Percentiles rank a stretch among this genome's conserved stretches.
These are phyloP conservation scores for Dactylellina sp. DNA, from an alignment of 2,329 filamentous ascomycete genomes.

Conservation along the genomic window DNA sequence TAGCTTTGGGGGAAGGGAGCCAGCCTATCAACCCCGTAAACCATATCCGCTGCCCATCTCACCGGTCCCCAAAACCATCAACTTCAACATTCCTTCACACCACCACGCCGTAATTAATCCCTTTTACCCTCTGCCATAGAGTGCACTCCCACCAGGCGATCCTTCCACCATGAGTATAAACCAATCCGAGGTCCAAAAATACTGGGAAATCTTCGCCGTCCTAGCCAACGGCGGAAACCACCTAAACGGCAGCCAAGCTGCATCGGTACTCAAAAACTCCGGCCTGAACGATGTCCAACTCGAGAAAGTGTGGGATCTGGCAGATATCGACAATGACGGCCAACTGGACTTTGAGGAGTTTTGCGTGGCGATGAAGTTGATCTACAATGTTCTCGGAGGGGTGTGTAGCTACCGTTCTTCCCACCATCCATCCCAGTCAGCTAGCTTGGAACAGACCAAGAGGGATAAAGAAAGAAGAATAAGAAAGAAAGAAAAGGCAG, in stretches of 20 bases:
- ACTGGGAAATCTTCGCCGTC: slow-evolving; percentile 82
- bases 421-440: slow-evolving; percentile 1
- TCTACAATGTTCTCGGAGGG: slow-evolving; percentile 96
- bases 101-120: neutral
- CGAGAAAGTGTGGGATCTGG: slow-evolving; percentile 96
- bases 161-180: slow-evolving; percentile 48
- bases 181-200: slow-evolving; percentile 74
- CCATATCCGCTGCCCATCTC: neutral
- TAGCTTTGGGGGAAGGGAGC: too few species aligned
- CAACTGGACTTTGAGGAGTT: slow-evolving; percentile 99
- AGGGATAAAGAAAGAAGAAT: too few species aligned
- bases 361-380: slow-evolving; percentile 97
- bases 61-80: neutral
- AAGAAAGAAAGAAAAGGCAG: slow-evolving; percentile 12
- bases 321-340: slow-evolving; percentile 96
- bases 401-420: slow-evolving; percentile 68
- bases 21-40: neutral
- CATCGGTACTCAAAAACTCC: slow-evolving; percentile 78
- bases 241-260: slow-evolving; percentile 77
- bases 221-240: slow-evolving; percentile 74
- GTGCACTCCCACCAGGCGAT: neutral
- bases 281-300: slow-evolving; percentile 82
- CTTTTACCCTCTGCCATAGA: neutral
- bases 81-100: neutral
- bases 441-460: too few species aligned